Evolutionary conservation across 768 basidiomycete species (phyloP).

Genomic region (Kwoniella heveanensis): DNA sequence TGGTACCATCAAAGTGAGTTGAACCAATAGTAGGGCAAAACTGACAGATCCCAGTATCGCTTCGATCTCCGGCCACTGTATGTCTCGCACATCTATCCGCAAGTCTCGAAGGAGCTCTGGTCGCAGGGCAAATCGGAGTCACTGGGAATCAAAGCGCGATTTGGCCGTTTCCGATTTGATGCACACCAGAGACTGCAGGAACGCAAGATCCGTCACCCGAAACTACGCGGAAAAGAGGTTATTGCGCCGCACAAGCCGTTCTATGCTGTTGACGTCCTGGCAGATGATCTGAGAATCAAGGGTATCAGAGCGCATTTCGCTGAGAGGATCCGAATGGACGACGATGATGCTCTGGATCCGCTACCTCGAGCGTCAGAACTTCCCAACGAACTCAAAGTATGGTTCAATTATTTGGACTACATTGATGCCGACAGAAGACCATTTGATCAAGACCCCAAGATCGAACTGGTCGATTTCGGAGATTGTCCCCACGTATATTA

Average conservation of each 20-base stretch:
- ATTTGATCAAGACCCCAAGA: constrained; percentile 60
- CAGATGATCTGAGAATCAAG: constrained; percentile 75
- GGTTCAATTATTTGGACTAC: constrained; percentile 82
- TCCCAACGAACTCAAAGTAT: constrained; percentile 54
- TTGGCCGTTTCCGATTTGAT: constrained; percentile 81
- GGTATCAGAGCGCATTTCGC: constrained; percentile 75
- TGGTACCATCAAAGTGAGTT: constrained; percentile 74
- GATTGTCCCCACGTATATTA: constrained; percentile 81
- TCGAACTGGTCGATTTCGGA: constrained; percentile 73
- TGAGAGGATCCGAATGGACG: constrained; percentile 57
- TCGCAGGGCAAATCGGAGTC: constrained; percentile 72
- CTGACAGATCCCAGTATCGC: constrained; percentile 61
- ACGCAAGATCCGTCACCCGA: constrained; percentile 63
- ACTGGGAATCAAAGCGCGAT: constrained; percentile 81
- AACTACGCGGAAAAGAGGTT: constrained; percentile 62
- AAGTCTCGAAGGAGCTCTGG: constrained; percentile 80
- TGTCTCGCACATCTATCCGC: constrained; percentile 83
- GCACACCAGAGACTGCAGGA: constrained; percentile 91
- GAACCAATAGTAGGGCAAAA: not conserved
- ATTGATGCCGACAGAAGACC: constrained; percentile 73
- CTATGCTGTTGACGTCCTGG: constrained; percentile 80
- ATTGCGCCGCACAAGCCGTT: constrained; percentile 76
- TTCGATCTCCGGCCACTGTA: constrained; percentile 74
- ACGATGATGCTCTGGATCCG: constrained; percentile 49
- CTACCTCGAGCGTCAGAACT: constrained; percentile 36